These are phyloP conservation scores for Eragrostis curvula DNA, from an alignment of 176 grass and related monocot genomes.

Conservation along the genomic window DNA sequence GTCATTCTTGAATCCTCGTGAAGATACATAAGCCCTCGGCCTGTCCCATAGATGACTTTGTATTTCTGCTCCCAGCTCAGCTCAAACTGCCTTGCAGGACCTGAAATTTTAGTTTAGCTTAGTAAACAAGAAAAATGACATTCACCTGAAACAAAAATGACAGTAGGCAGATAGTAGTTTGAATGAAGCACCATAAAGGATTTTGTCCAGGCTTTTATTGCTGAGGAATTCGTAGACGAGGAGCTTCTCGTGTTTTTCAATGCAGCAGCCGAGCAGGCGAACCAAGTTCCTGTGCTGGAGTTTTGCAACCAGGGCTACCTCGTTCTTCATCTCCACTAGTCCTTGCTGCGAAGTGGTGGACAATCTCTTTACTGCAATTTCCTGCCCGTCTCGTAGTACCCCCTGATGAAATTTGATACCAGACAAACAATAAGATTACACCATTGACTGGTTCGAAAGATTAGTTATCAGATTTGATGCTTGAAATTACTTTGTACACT, in stretches of 20 bases:
- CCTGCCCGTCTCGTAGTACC: conserved; percentile 37
- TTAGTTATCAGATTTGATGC: neutral
- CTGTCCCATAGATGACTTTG: conserved; percentile 63
- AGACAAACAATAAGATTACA: too few species aligned
- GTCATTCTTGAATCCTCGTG: too few species aligned
- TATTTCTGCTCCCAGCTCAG: conserved; percentile 41
- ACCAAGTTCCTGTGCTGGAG: conserved; percentile 76
- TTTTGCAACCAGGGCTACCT: conserved; percentile 54
- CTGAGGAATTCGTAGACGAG: too few species aligned
- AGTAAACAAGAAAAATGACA: too few species aligned
- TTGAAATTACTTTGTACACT: conserved; percentile 58
- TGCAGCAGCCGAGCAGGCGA: too few species aligned
- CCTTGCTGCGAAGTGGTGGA: conserved; percentile 51
- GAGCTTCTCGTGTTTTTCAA: too few species aligned
- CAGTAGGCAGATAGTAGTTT: too few species aligned
- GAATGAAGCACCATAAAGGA: neutral
- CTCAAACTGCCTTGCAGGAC: conserved; percentile 11
- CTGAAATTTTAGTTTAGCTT: conserved; percentile 16
- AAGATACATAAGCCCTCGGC: conserved; percentile 62
- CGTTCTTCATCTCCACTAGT: conserved; percentile 48
- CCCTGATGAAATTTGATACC: conserved; percentile 48
- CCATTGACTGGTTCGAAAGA: too few species aligned
- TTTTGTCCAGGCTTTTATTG: too few species aligned
- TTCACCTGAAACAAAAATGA: too few species aligned
- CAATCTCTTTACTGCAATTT: conserved; percentile 66